These are phyloP conservation scores for Aegle marmelos DNA, from an alignment of 345 rosid genomes.

Conservation along the genomic window DNA sequence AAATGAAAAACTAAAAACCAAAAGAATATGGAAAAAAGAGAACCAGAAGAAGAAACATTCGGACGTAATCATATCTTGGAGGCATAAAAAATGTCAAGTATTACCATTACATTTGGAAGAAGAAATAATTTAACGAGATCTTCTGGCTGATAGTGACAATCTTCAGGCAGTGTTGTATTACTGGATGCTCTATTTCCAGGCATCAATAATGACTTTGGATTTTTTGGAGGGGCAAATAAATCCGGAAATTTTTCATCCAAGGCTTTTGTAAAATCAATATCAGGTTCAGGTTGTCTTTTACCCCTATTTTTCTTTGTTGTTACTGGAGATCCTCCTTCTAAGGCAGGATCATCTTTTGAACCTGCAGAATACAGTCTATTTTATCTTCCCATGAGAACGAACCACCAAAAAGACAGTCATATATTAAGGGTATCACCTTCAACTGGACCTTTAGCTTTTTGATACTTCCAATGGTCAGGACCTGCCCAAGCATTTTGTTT, in stretches of 20 bases:
- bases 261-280: conserved; percentile 70
- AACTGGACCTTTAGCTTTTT: conserved; percentile 63
- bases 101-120: conserved; percentile 79
- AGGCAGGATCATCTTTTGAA: conserved; percentile 41
- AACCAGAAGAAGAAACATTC: conserved; percentile 1
- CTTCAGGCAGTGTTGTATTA: conserved; percentile 82
- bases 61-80: neutral
- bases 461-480: conserved; percentile 96
- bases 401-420: neutral
- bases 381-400: conserved; percentile 4
- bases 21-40: neutral
- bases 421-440: conserved; percentile 6
- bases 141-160: conserved; percentile 97
- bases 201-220: conserved; percentile 65
- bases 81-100: conserved; percentile 6
- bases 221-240: conserved; percentile 80
- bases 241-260: conserved; percentile 64
- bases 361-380: conserved; percentile 30
- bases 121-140: conserved; percentile 82
- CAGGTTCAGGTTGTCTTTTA: conserved; percentile 64
- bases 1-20: too few relatives aligned
- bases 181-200: conserved; percentile 66
- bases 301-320: conserved; percentile 56
- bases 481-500: conserved; percentile 98
- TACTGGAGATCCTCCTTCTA: conserved; percentile 44